A percentile compares a stretch with the other conserved stretches of the same genome.
These are phyloP conservation scores for Cladosporium phlei DNA, from an alignment of 2,329 filamentous ascomycete genomes.

Conservation along the genomic window DNA sequence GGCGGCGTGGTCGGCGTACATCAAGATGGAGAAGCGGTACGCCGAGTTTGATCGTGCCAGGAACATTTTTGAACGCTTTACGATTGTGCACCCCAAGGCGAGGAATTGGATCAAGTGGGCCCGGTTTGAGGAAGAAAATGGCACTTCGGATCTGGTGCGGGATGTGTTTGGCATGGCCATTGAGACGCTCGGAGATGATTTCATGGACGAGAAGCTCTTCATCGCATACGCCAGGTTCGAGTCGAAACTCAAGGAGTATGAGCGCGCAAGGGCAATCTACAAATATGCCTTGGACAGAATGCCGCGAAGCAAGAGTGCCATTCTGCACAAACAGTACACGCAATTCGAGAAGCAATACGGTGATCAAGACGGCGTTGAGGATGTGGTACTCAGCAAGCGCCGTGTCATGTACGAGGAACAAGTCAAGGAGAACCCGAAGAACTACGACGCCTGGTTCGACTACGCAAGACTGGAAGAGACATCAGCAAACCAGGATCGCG, in stretches of 20 bases:
- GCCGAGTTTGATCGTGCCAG: constrained; percentile 86
- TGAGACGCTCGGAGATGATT: constrained; percentile 86
- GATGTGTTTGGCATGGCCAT: constrained; percentile 88
- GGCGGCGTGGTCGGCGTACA: constrained; percentile 90
- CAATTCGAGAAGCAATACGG: constrained; percentile 98
- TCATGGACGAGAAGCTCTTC: constrained; percentile 93
- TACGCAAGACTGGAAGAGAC: constrained; percentile 87
- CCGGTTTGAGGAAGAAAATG: constrained; percentile 92
- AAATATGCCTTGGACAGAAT: constrained; percentile 93
- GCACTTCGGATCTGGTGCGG: constrained; percentile 83
- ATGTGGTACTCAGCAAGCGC: constrained; percentile 91
- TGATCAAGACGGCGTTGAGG: constrained; percentile 86
- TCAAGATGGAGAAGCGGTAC: constrained; percentile 95
- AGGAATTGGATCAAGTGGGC: constrained; percentile 99
- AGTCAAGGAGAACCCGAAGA: constrained; percentile 87
- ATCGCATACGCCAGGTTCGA: constrained; percentile 95
- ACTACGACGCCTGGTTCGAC: constrained; percentile 97
- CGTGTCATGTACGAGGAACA: constrained; percentile 91
- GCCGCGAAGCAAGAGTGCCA: constrained; percentile 77
- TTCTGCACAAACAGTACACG: constrained; percentile 88
- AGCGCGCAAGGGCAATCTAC: constrained; percentile 89
- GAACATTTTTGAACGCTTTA: constrained; percentile 84
- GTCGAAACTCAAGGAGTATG: constrained; percentile 89
- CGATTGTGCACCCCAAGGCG: constrained; percentile 86
- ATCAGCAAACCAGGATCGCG: constrained; percentile 72